Base-by-base conservation (phyloP, 495 filamentous ascomycete genomes). In the Penicillium mononematosum region DNA sequence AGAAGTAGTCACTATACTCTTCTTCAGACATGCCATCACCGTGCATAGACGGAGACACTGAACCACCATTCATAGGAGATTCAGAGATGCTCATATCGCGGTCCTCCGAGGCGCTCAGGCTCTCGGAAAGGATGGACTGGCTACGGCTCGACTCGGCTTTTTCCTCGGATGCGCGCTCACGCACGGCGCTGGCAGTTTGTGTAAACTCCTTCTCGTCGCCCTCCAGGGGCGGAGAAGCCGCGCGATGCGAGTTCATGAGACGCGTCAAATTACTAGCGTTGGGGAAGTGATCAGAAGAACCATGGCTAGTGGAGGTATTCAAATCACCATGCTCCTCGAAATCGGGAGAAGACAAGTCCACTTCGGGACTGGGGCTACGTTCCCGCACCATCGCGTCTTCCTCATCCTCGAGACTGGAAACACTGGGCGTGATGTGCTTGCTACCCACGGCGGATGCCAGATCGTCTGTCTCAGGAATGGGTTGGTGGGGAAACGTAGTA, bases 121-220 rank as follows among this genome's bases (percentile, higher is more conserved):
- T 65, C 46, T 73, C 70, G 4, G 74, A 69, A n/a, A 75, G 69
- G 42, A 72, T 69, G 19, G 71, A 74, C 34, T 66, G 63, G 10
- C 63, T 60, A 4, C 67, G 67, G 20, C 55, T 67, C 6, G 65
- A 56, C 17, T 66, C 62, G 32, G 82, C 78, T 60, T 78, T 82
- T 60, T 81, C 81, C 59, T 77, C 73, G 7, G 77, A 73, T n/a
- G 77, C 89, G 56, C 89, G 83, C 75, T 88, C 88, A 62, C 91
- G 90, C 71, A 97, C 83, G 43, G 85, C 87, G 64, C 87, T 86
- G 9, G 94, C 94, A 6, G 93, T 97, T 74, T 93, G 91, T 4
- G 91, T 96, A 67, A 98, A 98, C 73, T 98, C 94, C 64, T 88
- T 89, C 76, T 98, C 94, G 60, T 98, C 94, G 60, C 90, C 88